Conservation (phyloP, 202 grass and related monocot species). For the Zoysia matrella region DNA sequence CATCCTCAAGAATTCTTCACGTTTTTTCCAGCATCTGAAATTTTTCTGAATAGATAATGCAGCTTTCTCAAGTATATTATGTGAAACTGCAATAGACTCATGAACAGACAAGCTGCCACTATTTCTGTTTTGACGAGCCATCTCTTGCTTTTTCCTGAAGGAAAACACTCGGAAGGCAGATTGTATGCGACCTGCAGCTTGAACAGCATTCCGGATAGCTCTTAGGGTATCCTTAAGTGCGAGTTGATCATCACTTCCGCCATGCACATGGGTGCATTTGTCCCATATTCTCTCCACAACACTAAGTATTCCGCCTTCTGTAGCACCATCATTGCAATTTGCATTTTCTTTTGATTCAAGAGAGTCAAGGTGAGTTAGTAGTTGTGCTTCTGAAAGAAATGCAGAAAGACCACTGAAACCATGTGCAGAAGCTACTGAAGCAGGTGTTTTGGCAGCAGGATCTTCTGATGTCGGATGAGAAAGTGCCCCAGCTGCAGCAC, state of each 20-base stretch:
- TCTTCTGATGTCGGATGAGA: constrained; percentile 75
- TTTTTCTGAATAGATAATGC: too few species aligned
- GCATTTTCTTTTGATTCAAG: constrained; percentile 58
- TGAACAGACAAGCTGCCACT: not conserved
- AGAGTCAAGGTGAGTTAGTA: constrained; percentile 68
- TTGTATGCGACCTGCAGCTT: constrained; percentile 87
- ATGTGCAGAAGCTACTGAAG: constrained; percentile 16
- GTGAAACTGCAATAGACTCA: constrained; percentile 10
- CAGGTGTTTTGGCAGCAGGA: constrained; percentile 67
- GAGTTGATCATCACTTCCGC: constrained; percentile 77
- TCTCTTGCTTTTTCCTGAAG: constrained; percentile 71
- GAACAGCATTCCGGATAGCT: constrained; percentile 71
- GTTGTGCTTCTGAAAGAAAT: constrained; percentile 85
- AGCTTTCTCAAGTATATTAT: constrained; percentile 34
- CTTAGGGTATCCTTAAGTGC: constrained; percentile 80
- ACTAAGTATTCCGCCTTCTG: constrained; percentile 21
- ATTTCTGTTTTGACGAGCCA: constrained; percentile 46
- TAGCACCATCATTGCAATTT: constrained; percentile 14
- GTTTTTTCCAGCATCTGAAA: too few species aligned
- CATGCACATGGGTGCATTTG: constrained; percentile 54
- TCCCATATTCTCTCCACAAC: constrained; percentile 62
- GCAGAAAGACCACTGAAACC: constrained; percentile 78
- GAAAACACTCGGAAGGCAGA: constrained; percentile 66
- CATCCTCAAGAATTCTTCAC: constrained; percentile 60
- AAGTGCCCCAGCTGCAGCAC: constrained; percentile 71